Conservation (phyloP, 805 yeast species). For the Kuraishia piskuri region DNA sequence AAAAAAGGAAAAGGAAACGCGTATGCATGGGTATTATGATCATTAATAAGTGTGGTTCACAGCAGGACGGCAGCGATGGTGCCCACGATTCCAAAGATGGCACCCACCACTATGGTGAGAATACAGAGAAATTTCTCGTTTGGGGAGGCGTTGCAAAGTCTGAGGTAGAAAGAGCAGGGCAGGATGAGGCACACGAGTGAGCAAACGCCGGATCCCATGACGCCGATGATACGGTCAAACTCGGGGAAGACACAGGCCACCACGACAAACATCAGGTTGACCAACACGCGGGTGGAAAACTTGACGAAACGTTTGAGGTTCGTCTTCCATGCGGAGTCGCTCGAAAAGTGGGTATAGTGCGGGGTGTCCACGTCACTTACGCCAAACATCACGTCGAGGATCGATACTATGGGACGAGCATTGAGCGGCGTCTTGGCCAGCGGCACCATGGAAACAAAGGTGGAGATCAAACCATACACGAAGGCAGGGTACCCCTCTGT, state of each 20-base stretch:
- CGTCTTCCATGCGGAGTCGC: conserved; percentile 7
- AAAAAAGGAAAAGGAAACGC: not conserved
- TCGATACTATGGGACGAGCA: conserved; percentile 80
- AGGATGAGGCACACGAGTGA: conserved; percentile 71
- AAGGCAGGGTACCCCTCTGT: conserved; percentile 62
- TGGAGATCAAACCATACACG: conserved; percentile 48
- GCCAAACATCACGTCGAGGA: conserved; percentile 42
- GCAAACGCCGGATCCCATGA: conserved; percentile 78
- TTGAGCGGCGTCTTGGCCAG: conserved; percentile 81
- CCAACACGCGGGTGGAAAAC: conserved; percentile 32
- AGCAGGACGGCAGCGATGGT: conserved; percentile 42
- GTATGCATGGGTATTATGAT: not conserved
- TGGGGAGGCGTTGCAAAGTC: conserved; percentile 43
- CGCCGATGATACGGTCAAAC: conserved; percentile 77
- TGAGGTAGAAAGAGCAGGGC: conserved; percentile 70
- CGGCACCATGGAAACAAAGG: conserved; percentile 71
- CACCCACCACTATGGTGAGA: conserved; percentile 36
- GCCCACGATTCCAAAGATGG: conserved; percentile 47
- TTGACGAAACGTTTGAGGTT: conserved; percentile 3
- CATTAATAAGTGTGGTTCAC: not conserved
- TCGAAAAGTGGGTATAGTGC: not conserved
- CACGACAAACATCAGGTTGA: conserved; percentile 53
- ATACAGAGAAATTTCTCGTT: conserved; percentile 35
- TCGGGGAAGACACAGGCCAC: conserved; percentile 72
- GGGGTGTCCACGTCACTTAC: conserved; percentile 6